Base-by-base conservation (phyloP, 371 early-diverging fungal genomes). In the Mortierella sp. region DNA sequence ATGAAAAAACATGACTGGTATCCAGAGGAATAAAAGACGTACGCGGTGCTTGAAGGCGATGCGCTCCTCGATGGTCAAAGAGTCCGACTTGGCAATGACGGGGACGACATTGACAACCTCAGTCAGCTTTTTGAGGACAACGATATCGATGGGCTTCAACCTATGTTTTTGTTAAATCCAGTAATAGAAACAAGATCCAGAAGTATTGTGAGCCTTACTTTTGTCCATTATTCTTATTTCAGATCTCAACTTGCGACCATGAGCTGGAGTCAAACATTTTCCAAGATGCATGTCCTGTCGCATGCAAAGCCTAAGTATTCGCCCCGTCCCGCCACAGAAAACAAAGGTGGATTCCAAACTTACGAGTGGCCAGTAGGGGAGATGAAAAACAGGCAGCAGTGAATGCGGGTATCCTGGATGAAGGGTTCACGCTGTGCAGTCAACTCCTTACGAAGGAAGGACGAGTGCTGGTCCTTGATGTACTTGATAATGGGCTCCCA, bases 401-500 rank as follows among this genome's bases (percentile, higher is more conserved):
- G 97, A 80, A 97, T 91, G 76, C 97, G 87, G 49, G 93, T 94
- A 83, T 97, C 97, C 88, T 95, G 94, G 88, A 97, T 96, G 80
- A 93, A 93, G 71, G 96, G 93, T 77, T 96, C 96, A 79, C 97
- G 94, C 77, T 91, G 92, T 65, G 97, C 96, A 73, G 96, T 96
- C 73, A 95, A 90, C 89, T 95, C 97, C 87, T 95, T 96, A 89
- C 94, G 97, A 82, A 97, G 90, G 89, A 95, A 97, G 77, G 95
- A 93, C 35, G 95, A 95, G 89, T 97, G 97, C 89, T 97, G 97
- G 84, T 97, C 97, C 90, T 96, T 95, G 82, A 98, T 96, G 87
- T 97, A 97, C 83, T 96, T 96, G 89, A 96, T 93, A 70, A 96
- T 96, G 41, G 96, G 96, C 79, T 95, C 96, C 96, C 96, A 97